Base-by-base conservation (phyloP, 2,329 filamentous ascomycete genomes). In the Colletotrichum simmondsii region DNA sequence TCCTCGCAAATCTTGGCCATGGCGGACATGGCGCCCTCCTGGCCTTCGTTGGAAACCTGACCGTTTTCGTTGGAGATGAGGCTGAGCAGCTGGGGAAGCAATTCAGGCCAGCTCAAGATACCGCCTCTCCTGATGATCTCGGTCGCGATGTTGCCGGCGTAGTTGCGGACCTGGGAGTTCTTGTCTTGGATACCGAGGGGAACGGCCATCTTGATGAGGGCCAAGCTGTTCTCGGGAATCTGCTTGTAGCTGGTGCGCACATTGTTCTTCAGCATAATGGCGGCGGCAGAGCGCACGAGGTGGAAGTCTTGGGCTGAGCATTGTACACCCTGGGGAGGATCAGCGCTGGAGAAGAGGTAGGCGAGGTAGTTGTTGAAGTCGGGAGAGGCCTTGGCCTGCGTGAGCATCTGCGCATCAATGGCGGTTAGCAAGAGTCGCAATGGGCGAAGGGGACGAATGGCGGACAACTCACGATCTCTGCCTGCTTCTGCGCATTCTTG, bases 301-400 rank as follows among this genome's bases (percentile, higher is more conserved):
- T 93, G 90, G 85, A 95, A 92, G 80, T 94, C 87, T 75, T 88
- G 80, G 76, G 86, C 79, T 65, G 87, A 89, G 77, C 90, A 89
- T 77, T 86, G 86, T 80, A 94, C 85, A 75, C 87, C 91, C 69
- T 86, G 83, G 59, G 93, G 90, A 63, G 88, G 86, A 75, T 91
- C 88, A 69, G 90, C 82, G 77, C 90, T 95, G 73, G 94, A 94
- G 83, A 97, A 94, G 75, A 99, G 90, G 83, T 94, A 98, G 77
- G 94, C 94, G 57, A 99, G 92, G 83, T 99, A 99, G 85, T 98
- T 98, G 87, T 97, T 96, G 87, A 98, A 94, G 82, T 98, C 96
- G 61, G 95, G 95, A 12, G 94, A 97, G 65, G 88, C 86, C 81
- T 94, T 97, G 74, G 96, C 97, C 85, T 97, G 94, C 76, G 91